Conservation (phyloP, 2,329 filamentous ascomycete species). For the Sordariomycetes sp. region DNA sequence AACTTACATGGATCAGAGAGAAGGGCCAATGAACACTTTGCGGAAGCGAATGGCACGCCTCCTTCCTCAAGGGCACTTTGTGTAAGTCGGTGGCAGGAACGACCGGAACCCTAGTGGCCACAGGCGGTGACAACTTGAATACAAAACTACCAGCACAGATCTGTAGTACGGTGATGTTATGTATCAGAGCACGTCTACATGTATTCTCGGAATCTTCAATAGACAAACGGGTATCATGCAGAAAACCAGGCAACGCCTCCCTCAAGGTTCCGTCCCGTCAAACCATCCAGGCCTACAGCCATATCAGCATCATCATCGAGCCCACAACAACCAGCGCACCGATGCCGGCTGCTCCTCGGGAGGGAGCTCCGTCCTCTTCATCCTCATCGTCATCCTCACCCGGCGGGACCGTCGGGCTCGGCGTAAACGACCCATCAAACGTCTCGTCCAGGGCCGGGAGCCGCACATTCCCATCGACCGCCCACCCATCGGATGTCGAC, state of each 20-base stretch:
- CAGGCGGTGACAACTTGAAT: no score
- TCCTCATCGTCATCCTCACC: background rate
- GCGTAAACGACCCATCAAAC: slow-evolving; percentile 15
- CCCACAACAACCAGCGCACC: background rate
- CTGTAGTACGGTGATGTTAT: no score
- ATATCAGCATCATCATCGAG: background rate
- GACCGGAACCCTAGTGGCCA: no score
- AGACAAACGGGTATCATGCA: background rate
- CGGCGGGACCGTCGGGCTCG: slow-evolving; percentile 3
- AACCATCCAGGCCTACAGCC: background rate
- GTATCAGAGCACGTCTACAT: no score
- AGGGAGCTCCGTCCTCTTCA: background rate
- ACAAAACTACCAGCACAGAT: no score
- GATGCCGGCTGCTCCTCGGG: background rate
- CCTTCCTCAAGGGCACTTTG: no score
- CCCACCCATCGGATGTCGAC: slow-evolving; percentile 60
- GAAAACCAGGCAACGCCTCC: background rate
- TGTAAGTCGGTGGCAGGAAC: no score
- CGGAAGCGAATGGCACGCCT: no score
- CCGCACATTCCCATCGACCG: slow-evolving; percentile 56
- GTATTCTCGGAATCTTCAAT: no score
- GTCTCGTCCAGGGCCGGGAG: slow-evolving; percentile 59
- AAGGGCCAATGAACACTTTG: no score
- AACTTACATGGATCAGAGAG: no score
- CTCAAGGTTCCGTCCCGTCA: background rate